These are phyloP conservation scores for Lithohypha guttulata DNA, from an alignment of 2,329 filamentous ascomycete genomes.

Conservation along the genomic window DNA sequence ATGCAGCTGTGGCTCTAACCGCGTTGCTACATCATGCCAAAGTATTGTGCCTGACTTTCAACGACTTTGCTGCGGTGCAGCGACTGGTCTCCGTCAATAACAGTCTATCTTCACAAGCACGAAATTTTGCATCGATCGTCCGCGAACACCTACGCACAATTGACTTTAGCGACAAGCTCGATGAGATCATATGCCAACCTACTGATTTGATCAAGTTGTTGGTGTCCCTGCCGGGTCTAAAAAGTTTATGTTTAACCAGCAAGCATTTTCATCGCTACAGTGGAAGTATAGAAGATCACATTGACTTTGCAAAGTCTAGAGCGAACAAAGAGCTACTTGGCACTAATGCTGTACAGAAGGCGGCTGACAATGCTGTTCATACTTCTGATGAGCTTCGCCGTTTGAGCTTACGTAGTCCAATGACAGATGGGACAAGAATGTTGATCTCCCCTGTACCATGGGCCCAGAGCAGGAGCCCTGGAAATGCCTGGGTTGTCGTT, in stretches of 20 bases:
- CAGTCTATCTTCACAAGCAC: background rate
- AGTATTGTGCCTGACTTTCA: constrained; percentile 1
- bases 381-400: background rate
- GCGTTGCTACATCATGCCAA: constrained; percentile 2
- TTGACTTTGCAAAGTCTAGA: constrained; percentile 3
- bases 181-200: constrained; percentile 8
- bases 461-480: background rate
- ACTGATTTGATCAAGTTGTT: constrained; percentile 5
- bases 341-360: background rate
- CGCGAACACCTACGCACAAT: constrained; percentile 1
- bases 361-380: too few relatives aligned
- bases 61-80: constrained; percentile 4
- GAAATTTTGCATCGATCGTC: constrained; percentile 1
- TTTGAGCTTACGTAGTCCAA: constrained; percentile 4
- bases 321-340: background rate
- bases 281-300: constrained; percentile 5
- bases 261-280: constrained; percentile 8
- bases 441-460: constrained; percentile 1
- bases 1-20: background rate
- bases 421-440: constrained; percentile 7
- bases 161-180: constrained; percentile 7
- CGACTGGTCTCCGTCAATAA: background rate
- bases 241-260: background rate
- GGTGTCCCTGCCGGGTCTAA: background rate
- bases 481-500: constrained; percentile 1